Conservation (phyloP, 1,284 basidiomycete genomes). For the Boletellus sp. region DNA sequence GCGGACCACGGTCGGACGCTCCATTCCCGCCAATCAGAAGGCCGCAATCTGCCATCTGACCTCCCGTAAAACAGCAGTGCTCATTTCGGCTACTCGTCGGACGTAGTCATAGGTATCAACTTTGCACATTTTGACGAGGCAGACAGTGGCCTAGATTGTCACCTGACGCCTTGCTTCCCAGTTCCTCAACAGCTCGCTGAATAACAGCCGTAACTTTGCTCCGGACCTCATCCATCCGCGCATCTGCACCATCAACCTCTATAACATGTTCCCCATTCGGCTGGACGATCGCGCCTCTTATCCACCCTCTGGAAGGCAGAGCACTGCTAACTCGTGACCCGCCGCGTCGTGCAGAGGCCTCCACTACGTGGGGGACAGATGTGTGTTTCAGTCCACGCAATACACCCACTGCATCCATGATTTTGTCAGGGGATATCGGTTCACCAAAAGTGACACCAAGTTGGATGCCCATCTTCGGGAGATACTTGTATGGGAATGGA, state of each 20-base stretch:
- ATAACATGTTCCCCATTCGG: not conserved
- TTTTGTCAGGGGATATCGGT: conserved; percentile 48
- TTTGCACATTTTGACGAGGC: not conserved
- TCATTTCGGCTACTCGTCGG: too few species aligned
- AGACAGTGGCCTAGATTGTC: conserved; percentile 21
- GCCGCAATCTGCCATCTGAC: too few species aligned
- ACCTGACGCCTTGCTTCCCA: conserved; percentile 53
- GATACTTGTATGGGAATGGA: conserved; percentile 63
- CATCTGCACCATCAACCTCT: not conserved
- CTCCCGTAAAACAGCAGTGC: too few species aligned
- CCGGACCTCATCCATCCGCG: conserved; percentile 40
- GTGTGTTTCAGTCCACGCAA: not conserved
- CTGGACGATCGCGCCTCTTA: conserved; percentile 5
- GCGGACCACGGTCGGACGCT: too few species aligned
- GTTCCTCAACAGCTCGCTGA: conserved; percentile 55
- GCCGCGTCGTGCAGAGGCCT: not conserved
- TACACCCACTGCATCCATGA: conserved; percentile 33
- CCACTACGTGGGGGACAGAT: not conserved
- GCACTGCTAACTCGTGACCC: not conserved
- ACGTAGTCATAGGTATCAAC: too few species aligned
- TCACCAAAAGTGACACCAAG: conserved; percentile 74
- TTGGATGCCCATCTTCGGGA: conserved; percentile 58
- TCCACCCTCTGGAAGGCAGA: conserved; percentile 8
- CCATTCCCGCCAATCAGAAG: too few species aligned
- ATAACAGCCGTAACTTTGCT: conserved; percentile 55